Percentiles rank a stretch among this genome's conserved stretches.
Evolutionary conservation across 257 asterid genomes (phyloP).

Genomic region (Solanum commersonii): DNA sequence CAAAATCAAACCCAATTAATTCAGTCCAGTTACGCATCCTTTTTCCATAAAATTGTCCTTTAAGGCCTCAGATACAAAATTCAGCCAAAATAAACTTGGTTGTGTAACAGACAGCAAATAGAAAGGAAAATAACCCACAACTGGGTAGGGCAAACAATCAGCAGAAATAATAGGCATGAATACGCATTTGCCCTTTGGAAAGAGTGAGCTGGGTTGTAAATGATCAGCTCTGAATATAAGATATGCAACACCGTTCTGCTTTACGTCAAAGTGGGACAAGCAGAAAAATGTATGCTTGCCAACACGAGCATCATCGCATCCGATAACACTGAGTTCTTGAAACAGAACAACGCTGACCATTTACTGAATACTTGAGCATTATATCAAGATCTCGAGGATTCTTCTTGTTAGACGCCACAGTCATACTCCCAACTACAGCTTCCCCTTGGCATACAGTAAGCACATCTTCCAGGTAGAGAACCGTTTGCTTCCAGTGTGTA

Average conservation of each 20-base stretch:
- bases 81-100: not conserved
- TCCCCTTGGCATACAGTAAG: conserved; percentile 82
- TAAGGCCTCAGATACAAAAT: not conserved
- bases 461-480: conserved; percentile 86
- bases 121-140: not conserved
- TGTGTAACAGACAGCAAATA: not conserved
- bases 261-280: not conserved
- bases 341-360: conserved; percentile 54
- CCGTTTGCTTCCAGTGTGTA: conserved; percentile 96
- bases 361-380: conserved; percentile 57
- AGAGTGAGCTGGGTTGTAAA: not conserved
- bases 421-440: conserved; percentile 52
- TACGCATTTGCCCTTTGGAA: not conserved
- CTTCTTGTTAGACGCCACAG: conserved; percentile 74
- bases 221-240: not conserved
- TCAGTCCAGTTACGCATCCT: not conserved
- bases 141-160: not conserved
- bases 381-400: conserved; percentile 96
- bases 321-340: conserved; percentile 55
- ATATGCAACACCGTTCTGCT: not conserved
- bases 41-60: not conserved
- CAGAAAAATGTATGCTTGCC: not conserved
- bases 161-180: not conserved
- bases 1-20: not conserved
- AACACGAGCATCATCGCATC: conserved; percentile 36